Evolutionary conservation across 2,329 filamentous ascomycete genomes (phyloP), one percentile per base, ranked within the genome.

Genomic region (Magnaporthiopsis incrustans): DNA sequence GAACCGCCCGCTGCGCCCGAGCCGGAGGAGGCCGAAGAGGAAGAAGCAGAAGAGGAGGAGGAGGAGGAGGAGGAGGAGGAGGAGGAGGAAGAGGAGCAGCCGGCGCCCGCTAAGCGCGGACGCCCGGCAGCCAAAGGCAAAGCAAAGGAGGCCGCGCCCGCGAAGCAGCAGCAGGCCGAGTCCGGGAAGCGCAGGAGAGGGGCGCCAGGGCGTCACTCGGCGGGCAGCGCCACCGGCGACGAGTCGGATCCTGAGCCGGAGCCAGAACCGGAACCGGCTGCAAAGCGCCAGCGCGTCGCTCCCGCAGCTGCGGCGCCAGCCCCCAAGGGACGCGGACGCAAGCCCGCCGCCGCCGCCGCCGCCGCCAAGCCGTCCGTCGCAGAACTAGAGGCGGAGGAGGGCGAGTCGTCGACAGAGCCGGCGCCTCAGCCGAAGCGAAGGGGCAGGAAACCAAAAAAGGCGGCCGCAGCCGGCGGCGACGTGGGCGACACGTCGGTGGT

Each of bases 401-500:
- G 56, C 35, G 63, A 57, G 58, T 32, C 35, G n/a, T 64, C 66
- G 76, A 83, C 26, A 78, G 38, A 58, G 25, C 38, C 7, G 57
- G 44, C 4, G 22, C 7, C 44, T 3, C 44, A 53, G 12, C 65
- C 65, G 59, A 69, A 71, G 63, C 75, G 76, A 59, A 71, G 70
- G 1, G 72, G 73, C 57, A 44, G 60, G 26, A 44, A 27, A 57
- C 26, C 60, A 14, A 33, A 33, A 10, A 61, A 61, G 44, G 26
- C 26, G 26, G 30, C 44, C n/a, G 50, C 44, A 7, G 60, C 38
- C 1, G 60, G 32, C 22, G 44, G 60, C 50, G 60, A 61, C 38
- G 25, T n/a, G 4, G 60, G 60, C 26, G 26, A 75, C 73, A 67
- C 73, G 72, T 67, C 77, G 76, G 66, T 78, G 76, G 59, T 78